These are phyloP conservation scores for Blastobotrys malaysiensis DNA, from an alignment of 1,139 yeast species.

Conservation along the genomic window DNA sequence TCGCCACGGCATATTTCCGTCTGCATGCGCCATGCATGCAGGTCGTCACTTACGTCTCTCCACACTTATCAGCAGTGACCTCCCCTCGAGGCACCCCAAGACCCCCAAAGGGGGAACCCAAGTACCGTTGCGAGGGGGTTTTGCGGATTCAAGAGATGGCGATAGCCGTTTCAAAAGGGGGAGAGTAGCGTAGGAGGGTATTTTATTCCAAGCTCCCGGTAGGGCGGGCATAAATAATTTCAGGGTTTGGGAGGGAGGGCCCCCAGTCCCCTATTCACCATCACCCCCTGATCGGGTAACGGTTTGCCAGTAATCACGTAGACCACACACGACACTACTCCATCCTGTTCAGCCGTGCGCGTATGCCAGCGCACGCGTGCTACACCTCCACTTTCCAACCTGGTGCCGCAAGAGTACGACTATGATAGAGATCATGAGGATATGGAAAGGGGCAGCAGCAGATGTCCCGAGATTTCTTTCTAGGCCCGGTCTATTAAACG, in stretches of 20 bases:
- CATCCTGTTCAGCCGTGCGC: background rate
- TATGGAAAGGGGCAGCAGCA: background rate
- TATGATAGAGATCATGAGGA: background rate
- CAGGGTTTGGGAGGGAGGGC: too few relatives aligned
- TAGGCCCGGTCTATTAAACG: background rate
- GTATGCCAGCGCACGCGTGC: background rate
- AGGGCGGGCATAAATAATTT: background rate
- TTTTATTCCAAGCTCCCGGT: background rate
- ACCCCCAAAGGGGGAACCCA: background rate
- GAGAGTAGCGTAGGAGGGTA: background rate
- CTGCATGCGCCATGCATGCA: background rate
- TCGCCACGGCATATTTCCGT: background rate
- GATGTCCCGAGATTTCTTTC: background rate
- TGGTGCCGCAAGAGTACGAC: background rate
- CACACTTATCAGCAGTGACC: background rate
- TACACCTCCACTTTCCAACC: background rate
- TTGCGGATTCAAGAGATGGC: background rate
- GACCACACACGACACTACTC: too few relatives aligned
- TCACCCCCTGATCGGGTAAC: background rate
- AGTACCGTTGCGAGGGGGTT: background rate
- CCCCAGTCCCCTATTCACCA: background rate
- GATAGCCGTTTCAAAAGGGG: background rate
- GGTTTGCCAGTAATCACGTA: background rate
- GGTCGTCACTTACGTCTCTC: background rate
- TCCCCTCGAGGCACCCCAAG: too few relatives aligned